phyloP scores from a whole-genome alignment of 345 rosid species.

The Melaleuca alternifolia region DNA sequence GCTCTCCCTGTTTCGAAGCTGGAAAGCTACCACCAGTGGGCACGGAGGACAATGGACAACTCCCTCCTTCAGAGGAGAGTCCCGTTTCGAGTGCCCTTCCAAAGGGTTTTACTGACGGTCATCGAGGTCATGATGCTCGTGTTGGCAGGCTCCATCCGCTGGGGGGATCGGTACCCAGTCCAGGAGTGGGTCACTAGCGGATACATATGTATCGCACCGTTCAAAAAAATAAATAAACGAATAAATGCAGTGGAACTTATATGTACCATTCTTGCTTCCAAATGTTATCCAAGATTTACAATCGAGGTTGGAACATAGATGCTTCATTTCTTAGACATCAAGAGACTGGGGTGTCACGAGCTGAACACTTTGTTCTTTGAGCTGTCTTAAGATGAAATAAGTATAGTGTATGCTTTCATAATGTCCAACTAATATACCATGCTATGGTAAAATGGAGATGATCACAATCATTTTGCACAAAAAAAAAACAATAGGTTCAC shows the following conservation, averaged over 20 bases:
- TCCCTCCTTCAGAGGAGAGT: background rate
- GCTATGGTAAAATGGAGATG: background rate
- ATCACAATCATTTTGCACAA: background rate
- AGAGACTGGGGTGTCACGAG: background rate
- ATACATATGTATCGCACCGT: background rate
- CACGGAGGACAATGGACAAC: background rate
- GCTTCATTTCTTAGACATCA: background rate
- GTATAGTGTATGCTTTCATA: background rate
- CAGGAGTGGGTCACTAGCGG: background rate
- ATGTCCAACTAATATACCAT: background rate
- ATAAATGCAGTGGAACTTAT: background rate
- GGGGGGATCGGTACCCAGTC: background rate
- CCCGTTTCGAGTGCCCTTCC: background rate
- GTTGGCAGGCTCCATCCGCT: background rate
- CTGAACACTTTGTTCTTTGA: background rate
- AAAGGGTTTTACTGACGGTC: background rate
- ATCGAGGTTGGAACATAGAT: background rate
- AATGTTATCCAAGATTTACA: background rate
- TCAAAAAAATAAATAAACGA: background rate
- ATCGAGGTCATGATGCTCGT: background rate
- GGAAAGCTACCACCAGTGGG: background rate
- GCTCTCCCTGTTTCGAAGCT: background rate
- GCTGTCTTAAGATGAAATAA: background rate
- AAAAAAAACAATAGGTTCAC: too few relatives aligned
- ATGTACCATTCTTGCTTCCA: background rate